A percentile compares a stretch with the other conserved stretches of the same genome.
phyloP scores from a whole-genome alignment of 1,284 basidiomycete genomes.

The Boletus semigastroideus region DNA sequence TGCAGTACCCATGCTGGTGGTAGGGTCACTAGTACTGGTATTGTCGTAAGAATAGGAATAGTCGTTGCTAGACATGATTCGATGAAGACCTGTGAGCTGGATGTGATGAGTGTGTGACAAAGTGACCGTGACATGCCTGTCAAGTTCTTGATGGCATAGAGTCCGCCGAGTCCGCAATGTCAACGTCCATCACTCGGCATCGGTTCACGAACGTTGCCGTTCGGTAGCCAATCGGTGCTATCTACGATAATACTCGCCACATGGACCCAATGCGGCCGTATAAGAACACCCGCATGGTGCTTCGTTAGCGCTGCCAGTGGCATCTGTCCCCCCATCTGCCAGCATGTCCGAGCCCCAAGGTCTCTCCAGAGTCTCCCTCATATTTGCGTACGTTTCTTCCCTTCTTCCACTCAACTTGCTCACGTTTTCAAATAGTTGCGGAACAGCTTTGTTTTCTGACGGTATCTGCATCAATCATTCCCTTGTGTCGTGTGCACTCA shows the following conservation, averaged over 20 bases:
- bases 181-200: not conserved
- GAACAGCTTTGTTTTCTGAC: conserved; percentile 86
- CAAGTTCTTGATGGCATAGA: not conserved
- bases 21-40: not conserved
- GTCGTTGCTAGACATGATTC: not conserved
- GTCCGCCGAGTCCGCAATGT: not conserved
- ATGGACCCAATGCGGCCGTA: conserved; percentile 8
- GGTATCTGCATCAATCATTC: conserved; percentile 42
- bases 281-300: conserved; percentile 12
- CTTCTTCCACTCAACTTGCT: not conserved
- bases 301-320: not conserved
- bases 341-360: conserved; percentile 24
- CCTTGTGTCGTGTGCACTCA: not conserved
- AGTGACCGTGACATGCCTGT: not conserved
- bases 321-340: not conserved
- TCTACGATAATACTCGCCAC: not conserved
- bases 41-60: too few relatives aligned
- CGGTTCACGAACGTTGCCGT: conserved; percentile 26
- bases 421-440: conserved; percentile 49
- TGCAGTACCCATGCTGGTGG: too few relatives aligned
- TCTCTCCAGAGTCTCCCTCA: conserved; percentile 63
- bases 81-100: too few relatives aligned
- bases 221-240: conserved; percentile 14
- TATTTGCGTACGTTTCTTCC: conserved; percentile 64
- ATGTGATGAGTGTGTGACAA: too few relatives aligned